These are phyloP conservation scores for Gymnopilus dilepis DNA, from an alignment of 768 basidiomycete species.

Conservation along the genomic window DNA sequence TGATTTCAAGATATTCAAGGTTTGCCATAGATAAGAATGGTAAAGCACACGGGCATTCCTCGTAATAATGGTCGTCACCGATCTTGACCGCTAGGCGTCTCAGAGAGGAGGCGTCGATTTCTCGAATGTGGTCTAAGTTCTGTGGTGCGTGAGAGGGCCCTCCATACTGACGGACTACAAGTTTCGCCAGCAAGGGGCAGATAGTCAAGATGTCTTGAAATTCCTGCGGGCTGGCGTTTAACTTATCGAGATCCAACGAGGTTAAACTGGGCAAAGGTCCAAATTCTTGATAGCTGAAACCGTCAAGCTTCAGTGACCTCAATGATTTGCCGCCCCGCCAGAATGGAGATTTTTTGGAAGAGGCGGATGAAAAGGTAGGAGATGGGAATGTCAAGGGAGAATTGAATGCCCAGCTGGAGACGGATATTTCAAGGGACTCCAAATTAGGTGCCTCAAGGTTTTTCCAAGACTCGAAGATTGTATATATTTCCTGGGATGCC, in stretches of 20 bases:
- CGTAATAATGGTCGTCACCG: constrained; percentile 10
- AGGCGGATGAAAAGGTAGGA: not conserved
- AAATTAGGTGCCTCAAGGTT: constrained; percentile 1
- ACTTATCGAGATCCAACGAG: constrained; percentile 24
- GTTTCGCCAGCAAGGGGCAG: constrained; percentile 23
- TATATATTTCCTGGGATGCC: constrained; percentile 8
- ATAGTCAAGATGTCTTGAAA: constrained; percentile 24
- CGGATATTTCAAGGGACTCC: not conserved
- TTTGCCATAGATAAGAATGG: constrained; percentile 29
- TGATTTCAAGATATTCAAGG: constrained; percentile 38
- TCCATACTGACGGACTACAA: constrained; percentile 20
- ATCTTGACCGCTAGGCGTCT: constrained; percentile 32
- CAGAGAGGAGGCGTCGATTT: constrained; percentile 29
- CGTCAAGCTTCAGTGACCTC: constrained; percentile 21
- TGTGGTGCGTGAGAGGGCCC: not conserved
- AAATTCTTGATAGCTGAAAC: constrained; percentile 14
- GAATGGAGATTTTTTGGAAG: not conserved
- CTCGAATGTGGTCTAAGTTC: not conserved
- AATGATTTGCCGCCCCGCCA: constrained; percentile 3
- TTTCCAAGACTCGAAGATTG: constrained; percentile 6
- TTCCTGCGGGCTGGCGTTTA: constrained; percentile 14
- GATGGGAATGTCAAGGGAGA: not conserved
- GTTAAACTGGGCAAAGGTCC: constrained; percentile 20
- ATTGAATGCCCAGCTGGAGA: not conserved
- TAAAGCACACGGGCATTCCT: constrained; percentile 28